Evolutionary conservation across 257 asterid species (phyloP).

Genomic region (Verbascum thapsus): DNA sequence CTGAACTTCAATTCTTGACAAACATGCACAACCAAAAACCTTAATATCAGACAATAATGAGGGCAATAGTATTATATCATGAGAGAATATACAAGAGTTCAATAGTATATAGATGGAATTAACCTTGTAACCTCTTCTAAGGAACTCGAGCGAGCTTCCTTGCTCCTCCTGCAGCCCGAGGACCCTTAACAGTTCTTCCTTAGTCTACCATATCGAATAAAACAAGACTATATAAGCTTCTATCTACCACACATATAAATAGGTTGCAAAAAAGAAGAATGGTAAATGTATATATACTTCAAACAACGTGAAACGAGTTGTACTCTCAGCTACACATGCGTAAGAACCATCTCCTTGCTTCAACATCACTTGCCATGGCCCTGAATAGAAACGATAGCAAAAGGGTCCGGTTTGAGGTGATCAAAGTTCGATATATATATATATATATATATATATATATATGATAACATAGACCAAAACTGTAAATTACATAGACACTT

Average conservation of each 20-base stretch:
- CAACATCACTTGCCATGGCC: conserved; percentile 99
- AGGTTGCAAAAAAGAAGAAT: conserved; percentile 12
- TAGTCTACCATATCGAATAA: conserved; percentile 55
- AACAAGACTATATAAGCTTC: conserved; percentile 1
- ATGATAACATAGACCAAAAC: too few species aligned
- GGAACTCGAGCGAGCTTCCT: conserved; percentile 98
- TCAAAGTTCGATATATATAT: conserved; percentile 16
- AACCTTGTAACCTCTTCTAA: conserved; percentile 95
- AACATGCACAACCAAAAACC: too few species aligned
- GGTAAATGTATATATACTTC: conserved; percentile 59
- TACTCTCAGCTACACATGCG: conserved; percentile 91
- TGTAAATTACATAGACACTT: too few species aligned
- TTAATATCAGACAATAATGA: too few species aligned
- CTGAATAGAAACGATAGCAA: conserved; percentile 36
- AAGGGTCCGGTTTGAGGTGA: background rate
- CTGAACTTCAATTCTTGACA: too few species aligned
- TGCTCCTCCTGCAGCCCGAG: conserved; percentile 84
- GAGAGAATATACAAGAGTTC: background rate
- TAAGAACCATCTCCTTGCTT: conserved; percentile 89
- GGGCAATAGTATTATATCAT: too few species aligned
- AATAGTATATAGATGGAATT: conserved; percentile 16
- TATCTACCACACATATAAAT: background rate
- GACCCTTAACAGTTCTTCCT: conserved; percentile 93
- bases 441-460: too few species aligned
- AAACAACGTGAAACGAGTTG: conserved; percentile 75